Percentiles rank a stretch among this genome's conserved stretches.
These are phyloP conservation scores for Aspergillus sp. DNA, from an alignment of 2,329 filamentous ascomycete genomes.

Conservation along the genomic window DNA sequence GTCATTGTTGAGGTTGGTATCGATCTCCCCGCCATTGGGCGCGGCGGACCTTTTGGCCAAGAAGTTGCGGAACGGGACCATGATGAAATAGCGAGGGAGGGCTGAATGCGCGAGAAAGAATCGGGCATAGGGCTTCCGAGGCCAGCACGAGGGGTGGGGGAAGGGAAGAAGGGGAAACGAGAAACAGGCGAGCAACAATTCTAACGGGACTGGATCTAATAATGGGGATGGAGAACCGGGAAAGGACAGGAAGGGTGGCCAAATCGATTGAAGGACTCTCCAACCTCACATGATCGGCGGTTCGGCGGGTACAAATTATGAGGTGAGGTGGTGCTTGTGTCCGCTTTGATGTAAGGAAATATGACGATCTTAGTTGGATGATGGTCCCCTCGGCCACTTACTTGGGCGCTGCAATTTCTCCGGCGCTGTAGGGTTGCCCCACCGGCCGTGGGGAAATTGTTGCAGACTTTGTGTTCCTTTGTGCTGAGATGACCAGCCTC, in stretches of 20 bases:
- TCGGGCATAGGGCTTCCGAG: not conserved
- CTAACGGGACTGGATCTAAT: not conserved
- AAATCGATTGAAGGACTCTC: not conserved
- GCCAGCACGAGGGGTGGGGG: not conserved
- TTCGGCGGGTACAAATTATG: conserved; percentile 16
- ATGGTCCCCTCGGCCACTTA: not conserved
- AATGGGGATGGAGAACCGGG: not conserved
- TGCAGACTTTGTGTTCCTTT: too few species aligned
- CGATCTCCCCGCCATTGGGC: conserved; percentile 35
- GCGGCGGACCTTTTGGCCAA: conserved; percentile 62
- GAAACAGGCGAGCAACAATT: too few species aligned
- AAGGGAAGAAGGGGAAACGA: too few species aligned
- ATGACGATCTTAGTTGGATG: not conserved
- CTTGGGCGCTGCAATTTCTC: not conserved
- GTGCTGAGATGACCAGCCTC: too few species aligned
- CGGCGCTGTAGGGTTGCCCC: not conserved
- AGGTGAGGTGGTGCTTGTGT: conserved; percentile 9
- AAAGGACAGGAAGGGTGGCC: not conserved
- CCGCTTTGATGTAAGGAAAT: conserved; percentile 1
- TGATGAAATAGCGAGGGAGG: not conserved
- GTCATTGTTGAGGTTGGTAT: conserved; percentile 55
- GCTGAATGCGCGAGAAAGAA: not conserved
- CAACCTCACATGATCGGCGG: conserved; percentile 21
- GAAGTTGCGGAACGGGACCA: conserved; percentile 64
- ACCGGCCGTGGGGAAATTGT: not conserved